A percentile compares a stretch with the other conserved stretches of the same genome.
These are phyloP conservation scores for Aristolochia contorta DNA, from an alignment of 164 flowering plant species.

Conservation along the genomic window DNA sequence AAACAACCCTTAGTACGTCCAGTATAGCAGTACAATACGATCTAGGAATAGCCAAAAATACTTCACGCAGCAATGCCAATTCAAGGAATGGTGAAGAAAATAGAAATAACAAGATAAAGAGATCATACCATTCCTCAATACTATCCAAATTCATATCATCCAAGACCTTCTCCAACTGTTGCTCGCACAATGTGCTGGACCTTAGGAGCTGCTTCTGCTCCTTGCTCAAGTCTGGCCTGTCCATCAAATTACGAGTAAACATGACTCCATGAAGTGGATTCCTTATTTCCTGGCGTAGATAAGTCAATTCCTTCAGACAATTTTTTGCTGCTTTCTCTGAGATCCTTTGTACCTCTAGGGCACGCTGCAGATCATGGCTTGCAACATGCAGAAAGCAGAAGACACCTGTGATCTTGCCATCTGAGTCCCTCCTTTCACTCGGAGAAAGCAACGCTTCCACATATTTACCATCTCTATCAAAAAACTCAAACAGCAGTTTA, in stretches of 20 bases:
- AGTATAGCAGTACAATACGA: no score
- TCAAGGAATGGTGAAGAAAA: neutral
- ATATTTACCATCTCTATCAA: constrained; percentile 35
- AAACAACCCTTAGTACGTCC: no score
- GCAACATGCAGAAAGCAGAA: constrained; percentile 66
- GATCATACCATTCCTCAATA: constrained; percentile 63
- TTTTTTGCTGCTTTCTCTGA: constrained; percentile 56
- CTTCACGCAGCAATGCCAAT: neutral
- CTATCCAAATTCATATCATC: constrained; percentile 51
- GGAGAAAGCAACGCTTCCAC: constrained; percentile 59
- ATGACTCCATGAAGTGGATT: constrained; percentile 49
- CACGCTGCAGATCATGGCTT: constrained; percentile 71
- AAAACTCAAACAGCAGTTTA: constrained; percentile 54
- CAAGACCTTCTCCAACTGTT: constrained; percentile 47
- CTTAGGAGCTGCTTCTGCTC: constrained; percentile 47
- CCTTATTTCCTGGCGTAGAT: constrained; percentile 47
- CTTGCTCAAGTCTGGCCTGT: constrained; percentile 34
- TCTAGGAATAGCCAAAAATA: no score
- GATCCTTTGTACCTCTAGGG: constrained; percentile 47
- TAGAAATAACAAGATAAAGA: neutral
- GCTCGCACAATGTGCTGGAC: constrained; percentile 39
- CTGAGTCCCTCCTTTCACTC: constrained; percentile 36
- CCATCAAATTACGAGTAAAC: constrained; percentile 39
- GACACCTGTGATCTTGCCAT: constrained; percentile 50
- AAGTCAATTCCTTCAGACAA: constrained; percentile 43